These are phyloP conservation scores for Sporisorium sorghi DNA, from an alignment of 1,284 basidiomycete genomes.

Conservation along the genomic window DNA sequence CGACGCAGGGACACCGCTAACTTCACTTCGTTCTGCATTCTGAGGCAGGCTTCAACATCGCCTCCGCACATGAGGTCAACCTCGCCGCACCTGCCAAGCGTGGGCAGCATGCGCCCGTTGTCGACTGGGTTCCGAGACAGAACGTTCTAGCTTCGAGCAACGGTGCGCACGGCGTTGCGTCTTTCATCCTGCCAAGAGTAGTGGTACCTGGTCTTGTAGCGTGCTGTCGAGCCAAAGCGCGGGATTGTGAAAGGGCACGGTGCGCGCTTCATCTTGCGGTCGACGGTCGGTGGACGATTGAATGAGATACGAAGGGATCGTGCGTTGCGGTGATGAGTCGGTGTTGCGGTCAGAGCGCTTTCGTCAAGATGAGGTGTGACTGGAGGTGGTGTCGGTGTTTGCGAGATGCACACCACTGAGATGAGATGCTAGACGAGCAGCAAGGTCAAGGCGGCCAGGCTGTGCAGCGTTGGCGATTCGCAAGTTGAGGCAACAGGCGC, in stretches of 20 bases:
- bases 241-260: background rate
- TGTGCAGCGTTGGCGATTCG: background rate
- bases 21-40: background rate
- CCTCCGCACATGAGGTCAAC: background rate
- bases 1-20: background rate
- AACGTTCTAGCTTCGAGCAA: background rate
- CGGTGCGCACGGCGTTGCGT: background rate
- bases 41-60: no score
- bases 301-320: background rate
- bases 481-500: background rate
- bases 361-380: background rate
- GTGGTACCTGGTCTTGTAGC: no score
- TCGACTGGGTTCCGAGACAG: background rate
- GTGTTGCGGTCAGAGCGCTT: background rate
- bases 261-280: background rate
- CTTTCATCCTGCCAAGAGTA: background rate
- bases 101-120: background rate
- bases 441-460: background rate
- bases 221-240: background rate
- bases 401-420: background rate
- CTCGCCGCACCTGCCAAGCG: background rate
- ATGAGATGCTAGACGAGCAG: background rate
- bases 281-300: background rate
- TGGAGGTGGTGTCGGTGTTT: background rate
- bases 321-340: background rate